Base-by-base conservation (phyloP, 352 stramenopile genomes). In the Aphanomyces stellatus region DNA sequence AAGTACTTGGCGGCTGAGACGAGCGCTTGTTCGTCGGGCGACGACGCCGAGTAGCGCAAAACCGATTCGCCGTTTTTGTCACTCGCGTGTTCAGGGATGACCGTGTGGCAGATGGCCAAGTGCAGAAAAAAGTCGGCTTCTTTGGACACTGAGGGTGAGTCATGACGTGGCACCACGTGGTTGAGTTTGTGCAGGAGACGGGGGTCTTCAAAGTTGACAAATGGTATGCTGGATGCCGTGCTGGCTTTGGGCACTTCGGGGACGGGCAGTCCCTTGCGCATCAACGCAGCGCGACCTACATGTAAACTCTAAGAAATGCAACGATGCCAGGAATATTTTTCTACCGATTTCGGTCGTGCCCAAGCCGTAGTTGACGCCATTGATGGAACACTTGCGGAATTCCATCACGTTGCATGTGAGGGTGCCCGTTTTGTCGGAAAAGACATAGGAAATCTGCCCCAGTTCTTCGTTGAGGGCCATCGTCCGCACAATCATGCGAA, bases 371-470 rank as follows among this genome's bases (percentile, higher is more conserved):
- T 22, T 88, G 15, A 88, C 62, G 0, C 93, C 93, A 10, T 80
- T 88, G 51, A 98, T 92, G 1, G 88, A 93, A 62, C 92, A 97
- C 60, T 96, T 96, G 33, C 92, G 78, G 53, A 98, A 98, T 71
- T 98, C 87, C 96, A 99, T 99, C 5, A 99, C 80, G 76, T 99
- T 99, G 73, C 95, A 97, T 1, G 97, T 99, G 2, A 99, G 77
- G n/a, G 97, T 99, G 22, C 97, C 97, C 1, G 97, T 99, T 71
- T 99, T 99, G 77, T 99, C 97, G 1, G 88, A 98, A 73, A 99
- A 99, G 4, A 99, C 93, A 70, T 99, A 99, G 28, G 96, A 88
- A 51, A 99, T 96, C 80, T 98, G 90, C 2, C 96, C 97, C 13
- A 98, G 79, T 59, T 98, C 91, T 72, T 96, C 93, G 53, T 96